phyloP scores from a whole-genome alignment of 257 asterid species.

The Parsonsia alboflavescens region DNA sequence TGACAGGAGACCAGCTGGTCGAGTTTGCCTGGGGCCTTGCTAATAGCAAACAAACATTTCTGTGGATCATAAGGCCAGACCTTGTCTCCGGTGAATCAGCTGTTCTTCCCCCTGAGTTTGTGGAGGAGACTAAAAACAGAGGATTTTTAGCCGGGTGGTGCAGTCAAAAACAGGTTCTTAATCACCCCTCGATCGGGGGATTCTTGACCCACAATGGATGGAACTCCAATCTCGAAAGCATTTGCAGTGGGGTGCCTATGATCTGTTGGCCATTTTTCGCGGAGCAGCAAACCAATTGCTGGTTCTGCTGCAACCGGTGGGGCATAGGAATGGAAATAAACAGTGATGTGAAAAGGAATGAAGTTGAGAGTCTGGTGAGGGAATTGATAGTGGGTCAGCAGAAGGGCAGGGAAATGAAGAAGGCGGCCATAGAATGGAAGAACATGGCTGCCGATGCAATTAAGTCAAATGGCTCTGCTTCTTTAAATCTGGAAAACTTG shows the following conservation, averaged over 20 bases:
- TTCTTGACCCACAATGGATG: constrained; percentile 33
- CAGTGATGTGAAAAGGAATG: constrained; percentile 25
- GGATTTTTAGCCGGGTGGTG: constrained; percentile 29
- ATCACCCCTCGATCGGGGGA: constrained; percentile 25
- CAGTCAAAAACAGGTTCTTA: constrained; percentile 28
- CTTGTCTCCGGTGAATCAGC: constrained; percentile 22
- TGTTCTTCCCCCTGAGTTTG: constrained; percentile 23
- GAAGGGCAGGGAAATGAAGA: constrained; percentile 24
- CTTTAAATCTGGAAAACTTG: constrained; percentile 21
- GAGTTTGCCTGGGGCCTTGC: constrained; percentile 41
- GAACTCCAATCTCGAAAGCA: constrained; percentile 31
- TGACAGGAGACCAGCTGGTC: constrained; percentile 17
- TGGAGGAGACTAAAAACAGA: constrained; percentile 18
- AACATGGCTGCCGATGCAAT: constrained; percentile 15
- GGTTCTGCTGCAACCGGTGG: constrained; percentile 20
- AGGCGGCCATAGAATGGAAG: constrained; percentile 27
- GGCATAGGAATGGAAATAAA: constrained; percentile 29
- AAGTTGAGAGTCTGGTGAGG: constrained; percentile 20
- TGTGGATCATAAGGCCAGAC: constrained; percentile 35
- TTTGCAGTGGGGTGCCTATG: constrained; percentile 26
- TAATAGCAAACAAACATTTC: constrained; percentile 19
- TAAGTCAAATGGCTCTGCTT: constrained; percentile 19
- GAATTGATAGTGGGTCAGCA: constrained; percentile 23
- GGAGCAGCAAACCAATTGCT: constrained; percentile 26
- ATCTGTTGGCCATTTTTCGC: constrained; percentile 37